These are phyloP conservation scores for Parachlorella kessleri DNA, from an alignment of 139 green algal genomes.

Conservation along the genomic window DNA sequence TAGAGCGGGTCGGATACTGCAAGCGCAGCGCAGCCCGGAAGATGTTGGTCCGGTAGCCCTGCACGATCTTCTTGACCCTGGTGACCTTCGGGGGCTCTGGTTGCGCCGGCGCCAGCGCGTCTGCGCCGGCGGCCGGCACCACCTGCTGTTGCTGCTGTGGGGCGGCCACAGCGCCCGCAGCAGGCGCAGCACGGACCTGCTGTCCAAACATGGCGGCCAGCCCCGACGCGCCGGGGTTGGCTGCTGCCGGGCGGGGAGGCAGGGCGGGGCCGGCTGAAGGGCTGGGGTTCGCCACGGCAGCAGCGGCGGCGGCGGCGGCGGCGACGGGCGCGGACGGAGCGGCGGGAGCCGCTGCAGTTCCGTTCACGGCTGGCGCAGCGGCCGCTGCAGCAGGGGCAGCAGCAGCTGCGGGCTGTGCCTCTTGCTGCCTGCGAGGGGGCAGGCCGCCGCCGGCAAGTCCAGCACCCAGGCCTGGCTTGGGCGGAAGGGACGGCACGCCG, in stretches of 20 bases:
- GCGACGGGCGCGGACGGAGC: background rate
- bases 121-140: background rate
- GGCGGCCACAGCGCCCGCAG: background rate
- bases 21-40: constrained; percentile 33
- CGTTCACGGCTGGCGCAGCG: background rate
- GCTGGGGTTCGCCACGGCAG: too few species aligned
- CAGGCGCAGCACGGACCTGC: background rate
- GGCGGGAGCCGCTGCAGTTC: background rate
- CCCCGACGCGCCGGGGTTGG: too few species aligned
- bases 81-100: constrained; percentile 16
- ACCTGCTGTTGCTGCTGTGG: background rate
- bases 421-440: constrained; percentile 1
- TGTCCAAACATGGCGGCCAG: background rate
- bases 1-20: constrained; percentile 28
- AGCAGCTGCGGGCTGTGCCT: background rate
- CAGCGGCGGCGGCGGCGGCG: background rate
- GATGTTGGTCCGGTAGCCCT: constrained; percentile 38
- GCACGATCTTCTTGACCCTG: constrained; percentile 29
- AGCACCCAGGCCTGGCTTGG: background rate
- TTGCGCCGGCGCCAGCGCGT: background rate
- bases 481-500: constrained; percentile 22
- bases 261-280: too few species aligned
- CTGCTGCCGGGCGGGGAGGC: too few species aligned
- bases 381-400: background rate
- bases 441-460: constrained; percentile 13